phyloP scores from a whole-genome alignment of 495 filamentous ascomycete species.

The Jackrogersella minutella region DNA sequence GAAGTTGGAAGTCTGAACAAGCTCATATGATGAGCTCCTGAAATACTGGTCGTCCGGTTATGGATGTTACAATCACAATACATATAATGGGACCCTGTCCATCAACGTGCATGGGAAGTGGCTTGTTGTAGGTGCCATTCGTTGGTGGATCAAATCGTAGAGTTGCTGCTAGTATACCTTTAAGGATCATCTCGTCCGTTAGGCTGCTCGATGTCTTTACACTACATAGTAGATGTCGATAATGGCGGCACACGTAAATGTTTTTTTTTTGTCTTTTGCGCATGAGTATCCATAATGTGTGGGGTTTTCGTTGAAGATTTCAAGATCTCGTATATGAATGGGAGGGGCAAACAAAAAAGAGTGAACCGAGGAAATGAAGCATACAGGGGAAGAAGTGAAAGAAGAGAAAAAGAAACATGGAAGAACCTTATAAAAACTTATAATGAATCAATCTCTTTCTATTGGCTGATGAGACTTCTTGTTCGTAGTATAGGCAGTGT shows the following conservation, averaged over 20 bases:
- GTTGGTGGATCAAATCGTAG: constrained; percentile 15
- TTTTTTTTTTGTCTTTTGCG: too few species aligned
- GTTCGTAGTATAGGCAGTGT: background rate
- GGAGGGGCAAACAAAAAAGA: constrained; percentile 14
- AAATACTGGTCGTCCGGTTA: constrained; percentile 4
- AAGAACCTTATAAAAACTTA: constrained; percentile 4
- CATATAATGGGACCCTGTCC: constrained; percentile 34
- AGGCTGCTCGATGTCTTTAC: constrained; percentile 9
- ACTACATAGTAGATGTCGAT: constrained; percentile 30
- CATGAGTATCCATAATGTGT: constrained; percentile 29
- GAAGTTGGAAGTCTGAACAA: constrained; percentile 32
- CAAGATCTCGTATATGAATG: constrained; percentile 10
- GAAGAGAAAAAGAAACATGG: constrained; percentile 1
- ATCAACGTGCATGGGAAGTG: constrained; percentile 28
- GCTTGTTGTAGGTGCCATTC: constrained; percentile 12
- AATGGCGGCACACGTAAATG: constrained; percentile 36
- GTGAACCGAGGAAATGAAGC: background rate
- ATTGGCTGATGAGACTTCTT: background rate
- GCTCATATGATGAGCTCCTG: constrained; percentile 23
- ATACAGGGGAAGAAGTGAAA: background rate
- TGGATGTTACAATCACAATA: constrained; percentile 31
- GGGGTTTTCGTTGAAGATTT: constrained; percentile 32
- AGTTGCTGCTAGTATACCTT: constrained; percentile 8
- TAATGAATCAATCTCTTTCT: background rate
- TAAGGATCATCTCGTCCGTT: constrained; percentile 15